Conservation (phyloP, 441 rosid species). For the Erodium moschatum region DNA sequence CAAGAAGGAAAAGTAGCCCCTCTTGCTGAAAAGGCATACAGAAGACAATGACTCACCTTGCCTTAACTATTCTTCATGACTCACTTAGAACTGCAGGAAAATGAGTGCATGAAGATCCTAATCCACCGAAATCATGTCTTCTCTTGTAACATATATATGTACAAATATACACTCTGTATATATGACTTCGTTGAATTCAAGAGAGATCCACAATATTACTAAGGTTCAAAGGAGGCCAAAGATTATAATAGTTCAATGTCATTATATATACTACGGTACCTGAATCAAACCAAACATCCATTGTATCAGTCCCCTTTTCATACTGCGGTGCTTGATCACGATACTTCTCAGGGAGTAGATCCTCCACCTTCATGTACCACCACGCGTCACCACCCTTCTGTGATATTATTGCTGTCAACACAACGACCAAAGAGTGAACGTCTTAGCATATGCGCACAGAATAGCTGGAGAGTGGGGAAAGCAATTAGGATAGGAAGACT, state of each 20-base stretch:
- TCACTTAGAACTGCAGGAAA: no score
- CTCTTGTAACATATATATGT: neutral
- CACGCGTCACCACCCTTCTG: conserved; percentile 92
- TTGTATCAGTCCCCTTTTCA: conserved; percentile 92
- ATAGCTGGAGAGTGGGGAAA: neutral
- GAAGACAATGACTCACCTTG: no score
- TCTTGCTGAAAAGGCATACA: no score
- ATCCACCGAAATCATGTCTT: neutral
- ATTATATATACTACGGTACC: conserved; percentile 31
- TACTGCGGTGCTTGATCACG: conserved; percentile 61
- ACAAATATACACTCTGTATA: neutral
- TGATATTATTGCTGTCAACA: conserved; percentile 59
- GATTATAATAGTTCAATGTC: neutral
- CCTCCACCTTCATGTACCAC: conserved; percentile 94
- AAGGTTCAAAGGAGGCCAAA: neutral
- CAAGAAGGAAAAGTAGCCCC: no score
- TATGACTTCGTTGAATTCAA: neutral
- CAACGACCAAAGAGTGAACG: conserved; percentile 13
- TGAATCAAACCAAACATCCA: conserved; percentile 99
- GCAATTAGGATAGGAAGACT: neutral
- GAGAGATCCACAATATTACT: neutral
- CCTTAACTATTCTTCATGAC: no score
- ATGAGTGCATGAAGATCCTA: no score
- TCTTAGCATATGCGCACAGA: neutral
- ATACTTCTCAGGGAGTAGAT: conserved; percentile 77